Evolutionary conservation across 2,329 filamentous ascomycete genomes (phyloP), one percentile per base, ranked within the genome.

Genomic region (Sporothrix mexicana): DNA sequence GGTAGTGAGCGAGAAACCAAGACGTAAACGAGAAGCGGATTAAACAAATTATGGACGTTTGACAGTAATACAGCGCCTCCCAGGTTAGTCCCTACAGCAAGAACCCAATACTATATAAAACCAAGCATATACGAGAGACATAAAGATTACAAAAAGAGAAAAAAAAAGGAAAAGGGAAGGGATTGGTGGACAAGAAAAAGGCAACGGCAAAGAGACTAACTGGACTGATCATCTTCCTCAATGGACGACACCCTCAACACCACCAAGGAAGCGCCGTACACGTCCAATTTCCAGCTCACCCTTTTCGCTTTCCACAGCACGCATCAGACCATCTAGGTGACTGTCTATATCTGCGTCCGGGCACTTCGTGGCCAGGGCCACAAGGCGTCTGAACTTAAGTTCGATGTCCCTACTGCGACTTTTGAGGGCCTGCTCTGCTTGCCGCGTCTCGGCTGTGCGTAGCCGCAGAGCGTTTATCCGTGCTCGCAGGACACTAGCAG

Each of bases 271-370:
- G 70, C 94, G 89, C 77, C 92, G 86, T 13, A 97, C 92, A 9
- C 94, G 84, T 0, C 88, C 89, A 9, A 95, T 89, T 79, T 97
- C 93, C 0, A 94, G 84, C 77, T 93, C 92, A 8, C 89, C 88
- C 71, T 87, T 88, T 80, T 98, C 95, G 78, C 94, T 97, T 82
- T 97, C 95, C 2, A 98, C 92, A 1, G 96, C 96, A 75, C 93
- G 90, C 64, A 97, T 88, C 59, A 99, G 84, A 2, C 90, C 90
- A 70, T 94, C 93, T 0, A 98, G 85, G 69, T 94, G 88, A 73
- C 89, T 88, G 77, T 98, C 96, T 15, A 98, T 92, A 73, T 93
- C 88, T 9, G 87, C 86, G 74, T 97, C 94, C 0, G 89, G 87
- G 47, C 95, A 92, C 9, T 90, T 91, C 0, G 94, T 97, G 79